Percentiles rank a stretch among this genome's conserved stretches.
These are phyloP conservation scores for Leccinum pallidistipes DNA, from an alignment of 1,284 basidiomycete species.

Conservation along the genomic window DNA sequence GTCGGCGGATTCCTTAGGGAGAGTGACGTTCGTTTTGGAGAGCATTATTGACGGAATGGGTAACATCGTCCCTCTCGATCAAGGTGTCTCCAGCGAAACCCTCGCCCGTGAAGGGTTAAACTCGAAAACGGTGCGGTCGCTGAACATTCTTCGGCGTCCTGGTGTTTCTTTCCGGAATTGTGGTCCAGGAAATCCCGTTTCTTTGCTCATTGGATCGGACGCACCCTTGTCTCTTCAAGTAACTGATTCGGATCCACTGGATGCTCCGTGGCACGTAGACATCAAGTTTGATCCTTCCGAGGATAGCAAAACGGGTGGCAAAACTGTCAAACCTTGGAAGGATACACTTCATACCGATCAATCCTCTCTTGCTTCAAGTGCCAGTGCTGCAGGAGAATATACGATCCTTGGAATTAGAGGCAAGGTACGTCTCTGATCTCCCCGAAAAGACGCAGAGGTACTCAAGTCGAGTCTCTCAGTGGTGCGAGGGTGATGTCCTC, in stretches of 20 bases:
- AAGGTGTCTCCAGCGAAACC: conserved; percentile 24
- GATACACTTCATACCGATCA: conserved; percentile 54
- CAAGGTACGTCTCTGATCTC: conserved; percentile 39
- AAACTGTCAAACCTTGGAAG: conserved; percentile 57
- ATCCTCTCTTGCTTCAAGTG: conserved; percentile 52
- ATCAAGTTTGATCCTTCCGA: conserved; percentile 59
- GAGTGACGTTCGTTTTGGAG: conserved; percentile 69
- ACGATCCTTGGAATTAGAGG: conserved; percentile 73
- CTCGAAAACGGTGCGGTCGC: conserved; percentile 57
- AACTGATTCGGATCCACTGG: conserved; percentile 53
- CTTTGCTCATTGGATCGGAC: conserved; percentile 73
- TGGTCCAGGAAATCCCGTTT: conserved; percentile 68
- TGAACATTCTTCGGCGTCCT: conserved; percentile 78
- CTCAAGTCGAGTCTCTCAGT: conserved; percentile 36
- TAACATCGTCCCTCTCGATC: conserved; percentile 58
- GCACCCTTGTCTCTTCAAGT: conserved; percentile 52
- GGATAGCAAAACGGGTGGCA: conserved; percentile 37
- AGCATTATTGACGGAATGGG: conserved; percentile 75
- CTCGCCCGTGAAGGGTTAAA: conserved; percentile 21
- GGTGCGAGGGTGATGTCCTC: conserved; percentile 78
- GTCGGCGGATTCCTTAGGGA: conserved; percentile 59
- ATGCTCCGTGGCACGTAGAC: conserved; percentile 67
- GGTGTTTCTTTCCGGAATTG: conserved; percentile 75
- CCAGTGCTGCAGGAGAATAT: conserved; percentile 78
- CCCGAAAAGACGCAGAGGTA: background rate